Evolutionary conservation across 345 rosid species (phyloP), one percentile per base, ranked within the genome.

Genomic region (Eucalyptus regnans): DNA sequence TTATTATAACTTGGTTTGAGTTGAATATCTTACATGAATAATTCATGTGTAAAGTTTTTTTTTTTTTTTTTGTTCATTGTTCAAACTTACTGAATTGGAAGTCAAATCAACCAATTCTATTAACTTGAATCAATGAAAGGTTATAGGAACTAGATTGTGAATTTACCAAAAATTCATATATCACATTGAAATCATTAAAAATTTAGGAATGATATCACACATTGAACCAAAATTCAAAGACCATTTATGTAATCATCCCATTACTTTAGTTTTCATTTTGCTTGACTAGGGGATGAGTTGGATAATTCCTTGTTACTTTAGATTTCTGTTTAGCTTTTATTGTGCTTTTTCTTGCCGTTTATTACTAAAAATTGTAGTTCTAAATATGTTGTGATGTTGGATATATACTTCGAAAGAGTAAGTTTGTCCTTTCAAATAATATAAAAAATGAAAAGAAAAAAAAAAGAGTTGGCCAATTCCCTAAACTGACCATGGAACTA

Each of bases 171-270:
- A 56, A 56, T 22, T 56, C 0, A 56, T 1, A 4, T 20, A 56
- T 22, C 4, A 56, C 62, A 56, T 56, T 56, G 62, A 56, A 54
- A 22, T 20, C 25, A 56, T 9, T 56, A 22, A 22, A 56, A 56
- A 22, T 22, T 56, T 0, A 56, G 0, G 12, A 22, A 22, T 1
- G 29, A 22, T 0, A 9, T 56, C 4, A 4, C 12, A 22, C 12
- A 56, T 56, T 56, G 12, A 22, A 23, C 12, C 12, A 22, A 56
- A 56, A 23, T 56, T 56, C 62, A 56, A 56, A 23, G 3, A 56
- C 2, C 29, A 9, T 56, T 56, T 56, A 0, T 56, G 27, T 56
- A 56, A 56, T 56, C 12, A 56, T 56, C 2, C 27, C 27, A 23
- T 22, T 20, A 0, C 11, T 54, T 56, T 22, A 56, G 11, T 23